Evolutionary conservation across 2,329 filamentous ascomycete species (phyloP), one percentile per base, ranked within the genome.

Genomic region (Xylariales sp.): DNA sequence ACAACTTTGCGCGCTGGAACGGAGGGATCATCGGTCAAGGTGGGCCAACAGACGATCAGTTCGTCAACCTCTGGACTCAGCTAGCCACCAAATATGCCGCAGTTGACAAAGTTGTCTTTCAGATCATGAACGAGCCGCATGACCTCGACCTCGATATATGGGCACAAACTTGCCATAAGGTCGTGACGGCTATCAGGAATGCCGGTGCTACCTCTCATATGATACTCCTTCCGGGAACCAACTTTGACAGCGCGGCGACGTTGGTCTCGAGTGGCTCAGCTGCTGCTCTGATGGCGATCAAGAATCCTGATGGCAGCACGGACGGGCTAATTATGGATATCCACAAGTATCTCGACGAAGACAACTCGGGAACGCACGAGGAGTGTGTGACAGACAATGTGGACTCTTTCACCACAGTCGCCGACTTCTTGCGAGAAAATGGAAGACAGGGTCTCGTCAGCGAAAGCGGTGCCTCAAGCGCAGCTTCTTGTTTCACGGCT

Each of bases 81-180:
- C 58, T 81, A 4, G 81, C 82, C 1, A 65, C 61, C 1, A 76
- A 78, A 54, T 86, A 85, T 58, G 70, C 67, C 16, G 52, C 54
- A 5, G 61, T 78, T 37, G 56, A 67, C 27, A 77, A 73, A 45
- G 61, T 86, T 19, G 67, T 75, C 3, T 82, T 86, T 49, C 80
- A 79, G 11, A 56, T 86, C 32, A 85, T 86, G 80, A 86, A 86
- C 61, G 82, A 82, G 61, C 81, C 82, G 5, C 78, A 84, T 56
- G 74, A 79, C 39, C 59, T 76, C 42, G 71, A 80, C 51, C 66
- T 82, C 48, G 58, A 54, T 19, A 57, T 62, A 1, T 86, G 82
- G 82, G 78, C 75, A 1, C 57, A 67, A 4, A 79, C 76, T 0
- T 74, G 77, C 46, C 82, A 86, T 54, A 69, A 68, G 10, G 79